These are phyloP conservation scores for Berkeleyomyces basicola DNA, from an alignment of 2,329 filamentous ascomycete genomes.

Conservation along the genomic window DNA sequence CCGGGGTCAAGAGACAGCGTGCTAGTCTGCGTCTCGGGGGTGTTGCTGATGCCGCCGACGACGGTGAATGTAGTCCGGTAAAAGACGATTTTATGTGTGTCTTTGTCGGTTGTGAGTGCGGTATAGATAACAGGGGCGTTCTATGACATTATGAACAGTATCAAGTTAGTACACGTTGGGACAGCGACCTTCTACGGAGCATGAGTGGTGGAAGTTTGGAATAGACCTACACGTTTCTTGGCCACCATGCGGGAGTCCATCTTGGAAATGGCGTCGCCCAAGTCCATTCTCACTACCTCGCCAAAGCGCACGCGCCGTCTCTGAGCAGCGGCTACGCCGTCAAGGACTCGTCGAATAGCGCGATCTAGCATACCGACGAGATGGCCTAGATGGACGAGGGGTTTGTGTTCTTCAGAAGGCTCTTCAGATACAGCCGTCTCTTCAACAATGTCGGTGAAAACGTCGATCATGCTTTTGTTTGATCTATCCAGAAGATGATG, in stretches of 20 bases:
- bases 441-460: constrained; percentile 5
- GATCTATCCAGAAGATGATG: constrained; percentile 28
- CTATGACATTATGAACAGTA: constrained; percentile 20
- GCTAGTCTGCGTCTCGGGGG: constrained; percentile 24
- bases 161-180: constrained; percentile 19
- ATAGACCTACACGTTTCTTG: constrained; percentile 7
- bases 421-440: constrained; percentile 30
- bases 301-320: constrained; percentile 52
- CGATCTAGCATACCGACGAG: constrained; percentile 40
- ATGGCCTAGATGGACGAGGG: constrained; percentile 44
- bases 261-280: constrained; percentile 29
- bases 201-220: background rate
- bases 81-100: constrained; percentile 32
- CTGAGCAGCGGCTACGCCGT: constrained; percentile 52
- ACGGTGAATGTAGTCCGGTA: constrained; percentile 37
- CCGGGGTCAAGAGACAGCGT: constrained; percentile 26
- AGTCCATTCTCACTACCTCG: constrained; percentile 29
- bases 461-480: background rate
- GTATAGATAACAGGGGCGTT: constrained; percentile 1
- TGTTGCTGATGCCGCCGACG: constrained; percentile 41
- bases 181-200: too few relatives aligned
- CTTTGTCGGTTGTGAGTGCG: background rate
- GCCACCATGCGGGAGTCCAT: constrained; percentile 42
- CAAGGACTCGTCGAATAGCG: constrained; percentile 45
- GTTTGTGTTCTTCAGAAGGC: constrained; percentile 27